Base-by-base conservation (phyloP, 2,329 filamentous ascomycete genomes). In the Penicillium aurantiogriseum region DNA sequence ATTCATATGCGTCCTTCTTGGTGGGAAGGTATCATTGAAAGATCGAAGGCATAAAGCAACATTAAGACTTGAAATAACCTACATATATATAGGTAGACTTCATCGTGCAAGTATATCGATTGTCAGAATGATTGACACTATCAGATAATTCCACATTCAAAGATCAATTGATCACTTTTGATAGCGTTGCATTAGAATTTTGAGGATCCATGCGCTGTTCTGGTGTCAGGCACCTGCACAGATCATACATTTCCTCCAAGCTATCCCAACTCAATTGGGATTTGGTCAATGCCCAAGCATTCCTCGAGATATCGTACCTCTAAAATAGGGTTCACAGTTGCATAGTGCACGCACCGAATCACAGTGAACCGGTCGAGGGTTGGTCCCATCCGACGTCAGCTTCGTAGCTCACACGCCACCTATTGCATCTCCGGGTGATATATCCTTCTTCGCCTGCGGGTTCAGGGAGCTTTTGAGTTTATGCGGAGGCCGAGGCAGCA, bases 401-500 rank as follows among this genome's bases (percentile, higher is more conserved):
- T 27, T 42, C 44, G n/a, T 33, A 27, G 35, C 39, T 36, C 36
- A 25, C 33, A n/a, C 17, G 40, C 43, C 36, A 49, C 38, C 13
- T 50, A 21, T 35, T 40, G 35, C 40, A 54, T 27, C 17, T 39
- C 23, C 35, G 31, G 27, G 48, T 35, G 35, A 46, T 38, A 53
- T 53, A n/a, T 55, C 39, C 29, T 47, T 53, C 17, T 35, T 53
- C 19, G 29, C 25, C n/a, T 45, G 42, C 44, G 4, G 17, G 19
- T 39, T 33, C 27, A 46, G 5, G 13, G 17, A 10, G 25, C 23
- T 35, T 51, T 54, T 23, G 31, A 47, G 23, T 23, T 72, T 63
- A 76, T 42, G 71, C 69, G 36, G 72, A 71, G 48, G 72, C 68
- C 21, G 64, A 60, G 40, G 66, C 67, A 15, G 68, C 63, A 47